Evolutionary conservation across 257 asterid species (phyloP), one percentile per base, ranked within the genome.

Genomic region (Anisodus tanguticus): DNA sequence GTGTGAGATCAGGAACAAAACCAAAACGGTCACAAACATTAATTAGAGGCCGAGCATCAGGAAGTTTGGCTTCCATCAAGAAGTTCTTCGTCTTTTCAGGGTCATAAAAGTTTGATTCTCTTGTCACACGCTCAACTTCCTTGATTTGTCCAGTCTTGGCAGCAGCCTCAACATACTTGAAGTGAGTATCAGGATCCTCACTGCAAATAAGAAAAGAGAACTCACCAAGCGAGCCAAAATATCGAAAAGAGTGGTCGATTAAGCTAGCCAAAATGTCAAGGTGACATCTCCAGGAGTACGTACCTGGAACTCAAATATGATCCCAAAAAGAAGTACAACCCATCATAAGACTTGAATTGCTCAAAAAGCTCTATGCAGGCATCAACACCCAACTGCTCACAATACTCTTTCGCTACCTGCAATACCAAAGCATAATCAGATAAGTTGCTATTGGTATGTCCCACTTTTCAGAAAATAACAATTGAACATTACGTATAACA

Each of bases 61-160:
- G 99, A 69, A 97, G 99, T 85, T 97, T 95, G 77, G 98, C 98
- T 88, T 95, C 99, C 99, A 95, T 97, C 87, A 97, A 87, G 90
- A 97, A 97, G 90, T 94, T 97, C 89, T 95, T 97, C 1, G 99
- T 95, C 92, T 95, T 97, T 82, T 95, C 99, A 57, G 99, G 91
- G 86, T 97, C 97, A 87, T 95, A 97, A 90, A 95, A 97, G 88
- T 97, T 93, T 53, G 99, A 97, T 90, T 97, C 99, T 87, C 99
- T 91, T 2, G 99, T 97, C 53, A 95, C 99, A 16, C 99, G 98
- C 92, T 97, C 99, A 62, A 97, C 99, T 86, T 97, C 99, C 92
- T 97, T 97, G 45, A 97, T 97, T 89, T 97, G 99, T 59, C 99
- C 99, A 43, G 99, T 97, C 93, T 95, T 97, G 12, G 99, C 98